phyloP scores from a whole-genome alignment of 371 early-diverging fungal species.

The Mucor ambiguus region DNA sequence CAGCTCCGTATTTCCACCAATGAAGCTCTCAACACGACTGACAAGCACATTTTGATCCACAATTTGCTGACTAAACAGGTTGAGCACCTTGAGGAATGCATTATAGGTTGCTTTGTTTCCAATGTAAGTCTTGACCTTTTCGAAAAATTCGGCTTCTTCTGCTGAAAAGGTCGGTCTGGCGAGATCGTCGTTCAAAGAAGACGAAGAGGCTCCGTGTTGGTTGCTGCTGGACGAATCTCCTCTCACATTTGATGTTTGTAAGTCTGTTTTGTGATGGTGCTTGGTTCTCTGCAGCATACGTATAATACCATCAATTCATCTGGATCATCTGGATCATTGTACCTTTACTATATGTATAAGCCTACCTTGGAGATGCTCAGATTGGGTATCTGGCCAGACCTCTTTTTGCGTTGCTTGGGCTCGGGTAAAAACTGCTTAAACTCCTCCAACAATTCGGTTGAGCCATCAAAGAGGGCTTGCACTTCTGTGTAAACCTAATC shows the following conservation, averaged over 20 bases:
- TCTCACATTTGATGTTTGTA: conserved; percentile 3
- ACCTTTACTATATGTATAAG: no score
- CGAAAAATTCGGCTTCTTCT: conserved; percentile 91
- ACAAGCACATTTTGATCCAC: conserved; percentile 85
- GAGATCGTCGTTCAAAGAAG: conserved; percentile 9
- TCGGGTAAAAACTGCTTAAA: conserved; percentile 93
- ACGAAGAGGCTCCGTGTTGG: neutral
- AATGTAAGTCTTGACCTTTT: conserved; percentile 83
- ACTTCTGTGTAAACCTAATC: conserved; percentile 74
- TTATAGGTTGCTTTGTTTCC: conserved; percentile 85
- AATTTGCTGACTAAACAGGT: conserved; percentile 95
- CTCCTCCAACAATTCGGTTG: conserved; percentile 88
- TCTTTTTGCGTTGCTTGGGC: conserved; percentile 17
- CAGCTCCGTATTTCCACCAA: conserved; percentile 75
- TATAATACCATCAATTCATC: neutral
- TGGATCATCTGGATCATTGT: no score
- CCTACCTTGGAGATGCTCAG: conserved; percentile 25
- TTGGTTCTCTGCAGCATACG: neutral
- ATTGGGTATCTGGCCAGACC: conserved; percentile 12
- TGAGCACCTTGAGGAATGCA: conserved; percentile 97
- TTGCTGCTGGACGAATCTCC: conserved; percentile 2
- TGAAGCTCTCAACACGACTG: conserved; percentile 81
- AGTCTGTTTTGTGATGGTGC: neutral
- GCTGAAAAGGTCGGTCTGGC: conserved; percentile 41
- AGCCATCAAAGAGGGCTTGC: conserved; percentile 76